Evolutionary conservation across 2,329 filamentous ascomycete species (phyloP).

Genomic region (Sporothrix variecibatus): DNA sequence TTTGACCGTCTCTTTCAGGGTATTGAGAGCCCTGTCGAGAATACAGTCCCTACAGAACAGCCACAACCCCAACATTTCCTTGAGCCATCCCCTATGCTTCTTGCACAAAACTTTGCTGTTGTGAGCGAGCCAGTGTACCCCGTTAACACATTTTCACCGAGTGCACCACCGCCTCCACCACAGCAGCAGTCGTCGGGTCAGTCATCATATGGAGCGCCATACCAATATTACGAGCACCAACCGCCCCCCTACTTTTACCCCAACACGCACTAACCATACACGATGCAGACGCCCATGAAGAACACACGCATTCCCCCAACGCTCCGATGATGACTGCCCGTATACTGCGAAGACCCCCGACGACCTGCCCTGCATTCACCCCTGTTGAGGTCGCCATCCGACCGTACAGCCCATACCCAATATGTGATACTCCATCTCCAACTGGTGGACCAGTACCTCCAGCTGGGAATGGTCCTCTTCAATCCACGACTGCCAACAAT

Average conservation of each 20-base stretch:
- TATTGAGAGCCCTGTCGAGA: not conserved
- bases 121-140: not conserved
- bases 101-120: not conserved
- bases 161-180: not conserved
- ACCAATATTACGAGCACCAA: not conserved
- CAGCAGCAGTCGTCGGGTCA: slow-evolving; percentile 13
- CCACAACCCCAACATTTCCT: not conserved
- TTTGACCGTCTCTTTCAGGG: not conserved
- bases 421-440: not conserved
- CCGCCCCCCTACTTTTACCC: not conserved
- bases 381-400: not conserved
- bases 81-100: not conserved
- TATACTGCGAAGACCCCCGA: not conserved
- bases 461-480: not conserved
- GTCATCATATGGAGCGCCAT: slow-evolving; percentile 14
- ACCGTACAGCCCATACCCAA: not conserved
- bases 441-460: not conserved
- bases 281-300: not conserved
- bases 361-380: slow-evolving; percentile 1
- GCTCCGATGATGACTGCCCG: slow-evolving; percentile 2
- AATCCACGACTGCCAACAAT: not conserved
- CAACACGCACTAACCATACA: slow-evolving; percentile 3
- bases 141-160: not conserved
- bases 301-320: not conserved
- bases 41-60: not conserved